A percentile compares a stretch with the other conserved stretches of the same genome.
Conservation (phyloP, 352 stramenopile genomes). For the Pythium utonaiense region DNA sequence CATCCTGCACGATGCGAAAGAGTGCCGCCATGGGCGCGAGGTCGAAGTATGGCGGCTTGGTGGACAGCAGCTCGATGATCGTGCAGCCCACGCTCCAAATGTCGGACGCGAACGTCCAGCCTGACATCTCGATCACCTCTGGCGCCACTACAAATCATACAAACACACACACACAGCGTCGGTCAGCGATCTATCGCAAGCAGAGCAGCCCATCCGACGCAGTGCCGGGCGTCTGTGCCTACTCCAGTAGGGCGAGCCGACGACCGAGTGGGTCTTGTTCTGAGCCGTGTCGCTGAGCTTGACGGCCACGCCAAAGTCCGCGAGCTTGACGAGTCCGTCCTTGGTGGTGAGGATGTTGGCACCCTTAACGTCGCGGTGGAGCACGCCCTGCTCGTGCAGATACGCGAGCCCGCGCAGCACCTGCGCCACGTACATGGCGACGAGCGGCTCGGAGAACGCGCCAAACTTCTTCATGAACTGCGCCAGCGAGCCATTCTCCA, state of each 20-base stretch:
- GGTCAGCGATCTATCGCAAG: background rate
- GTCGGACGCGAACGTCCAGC: slow-evolving; percentile 89
- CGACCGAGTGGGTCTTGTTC: slow-evolving; percentile 87
- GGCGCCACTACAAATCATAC: slow-evolving; percentile 79
- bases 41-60: slow-evolving; percentile 93
- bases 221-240: no score
- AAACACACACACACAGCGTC: no score
- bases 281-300: slow-evolving; percentile 75
- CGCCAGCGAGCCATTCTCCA: slow-evolving; percentile 92
- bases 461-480: slow-evolving; percentile 94
- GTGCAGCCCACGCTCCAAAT: slow-evolving; percentile 95
- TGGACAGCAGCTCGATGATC: slow-evolving; percentile 93
- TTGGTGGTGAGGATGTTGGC: slow-evolving; percentile 94
- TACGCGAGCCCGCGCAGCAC: slow-evolving; percentile 89
- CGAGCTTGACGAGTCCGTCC: slow-evolving; percentile 89
- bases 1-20: slow-evolving; percentile 93
- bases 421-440: slow-evolving; percentile 92
- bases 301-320: slow-evolving; percentile 91
- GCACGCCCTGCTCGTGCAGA: slow-evolving; percentile 89
- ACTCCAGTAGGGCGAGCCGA: slow-evolving; percentile 96
- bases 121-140: slow-evolving; percentile 95
- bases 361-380: slow-evolving; percentile 92
- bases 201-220: no score
- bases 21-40: slow-evolving; percentile 87
- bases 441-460: slow-evolving; percentile 86